Evolutionary conservation across 495 filamentous ascomycete species (phyloP).

Genomic region (Tuber microsphaerosporum): DNA sequence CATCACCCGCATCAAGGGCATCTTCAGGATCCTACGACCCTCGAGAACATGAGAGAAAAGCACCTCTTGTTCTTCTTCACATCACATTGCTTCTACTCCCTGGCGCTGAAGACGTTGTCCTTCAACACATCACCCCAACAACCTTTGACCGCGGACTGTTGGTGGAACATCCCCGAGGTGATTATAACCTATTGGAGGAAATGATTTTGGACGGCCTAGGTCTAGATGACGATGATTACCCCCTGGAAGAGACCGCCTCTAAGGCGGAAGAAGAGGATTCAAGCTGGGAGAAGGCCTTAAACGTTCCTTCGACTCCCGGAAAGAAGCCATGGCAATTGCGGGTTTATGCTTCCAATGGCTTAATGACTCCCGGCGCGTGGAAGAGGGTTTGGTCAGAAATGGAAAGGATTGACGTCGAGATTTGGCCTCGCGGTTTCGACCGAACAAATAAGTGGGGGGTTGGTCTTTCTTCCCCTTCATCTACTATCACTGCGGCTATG

Average conservation of each 20-base stretch:
- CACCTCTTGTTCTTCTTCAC: conserved; percentile 78
- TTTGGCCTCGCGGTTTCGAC: conserved; percentile 56
- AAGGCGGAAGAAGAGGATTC: conserved; percentile 49
- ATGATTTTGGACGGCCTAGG: conserved; percentile 82
- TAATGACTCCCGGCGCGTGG: conserved; percentile 90
- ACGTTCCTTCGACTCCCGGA: conserved; percentile 15
- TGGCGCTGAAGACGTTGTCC: conserved; percentile 59
- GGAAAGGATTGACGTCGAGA: conserved; percentile 92
- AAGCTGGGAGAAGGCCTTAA: conserved; percentile 40
- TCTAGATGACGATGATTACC: conserved; percentile 55
- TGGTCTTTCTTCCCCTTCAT: conserved; percentile 3
- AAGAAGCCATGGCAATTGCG: conserved; percentile 70
- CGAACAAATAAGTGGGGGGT: conserved; percentile 10
- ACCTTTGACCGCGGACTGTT: conserved; percentile 78
- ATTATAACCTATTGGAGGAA: conserved; percentile 89
- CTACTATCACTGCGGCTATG: conserved; percentile 1
- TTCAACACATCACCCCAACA: conserved; percentile 62
- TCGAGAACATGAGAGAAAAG: conserved; percentile 47
- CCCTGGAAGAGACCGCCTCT: conserved; percentile 45
- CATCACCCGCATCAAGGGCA: conserved; percentile 49
- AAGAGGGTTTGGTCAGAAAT: conserved; percentile 90
- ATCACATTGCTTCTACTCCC: conserved; percentile 71
- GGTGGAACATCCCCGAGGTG: conserved; percentile 78
- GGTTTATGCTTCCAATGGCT: conserved; percentile 85
- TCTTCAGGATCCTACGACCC: conserved; percentile 56